Evolutionary conservation across 106 monocot genomes (phyloP).

Genomic region (Dioscorea zingiberensis): DNA sequence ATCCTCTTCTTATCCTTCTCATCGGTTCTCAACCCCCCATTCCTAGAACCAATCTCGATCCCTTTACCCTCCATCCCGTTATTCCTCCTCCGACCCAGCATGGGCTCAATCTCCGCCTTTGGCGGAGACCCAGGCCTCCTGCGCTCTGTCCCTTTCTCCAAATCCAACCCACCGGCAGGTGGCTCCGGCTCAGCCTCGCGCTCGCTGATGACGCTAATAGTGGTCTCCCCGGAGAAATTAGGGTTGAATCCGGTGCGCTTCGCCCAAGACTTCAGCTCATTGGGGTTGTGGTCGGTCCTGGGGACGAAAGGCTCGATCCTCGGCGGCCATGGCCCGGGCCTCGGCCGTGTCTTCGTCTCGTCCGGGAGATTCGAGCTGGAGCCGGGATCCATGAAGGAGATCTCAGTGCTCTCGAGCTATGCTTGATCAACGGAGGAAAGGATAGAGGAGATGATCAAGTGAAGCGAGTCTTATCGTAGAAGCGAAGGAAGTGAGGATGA

Average conservation of each 20-base stretch:
- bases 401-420: neutral
- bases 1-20: constrained; percentile 19
- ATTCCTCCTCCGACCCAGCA: constrained; percentile 31
- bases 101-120: constrained; percentile 25
- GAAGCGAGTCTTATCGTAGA: neutral
- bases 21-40: constrained; percentile 9
- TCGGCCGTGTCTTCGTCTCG: constrained; percentile 4
- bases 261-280: constrained; percentile 89
- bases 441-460: neutral
- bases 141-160: constrained; percentile 13
- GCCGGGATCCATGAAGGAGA: neutral
- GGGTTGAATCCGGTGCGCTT: constrained; percentile 79
- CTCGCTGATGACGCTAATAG: constrained; percentile 18
- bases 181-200: neutral
- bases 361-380: neutral
- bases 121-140: neutral
- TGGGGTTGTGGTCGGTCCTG: constrained; percentile 61
- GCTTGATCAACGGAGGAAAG: neutral
- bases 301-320: constrained; percentile 63
- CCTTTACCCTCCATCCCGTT: constrained; percentile 1
- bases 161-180: neutral
- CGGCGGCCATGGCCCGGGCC: constrained; percentile 55
- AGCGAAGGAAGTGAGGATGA: neutral
- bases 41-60: constrained; percentile 3
- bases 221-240: constrained; percentile 62